These are phyloP conservation scores for Fraxinus americana DNA, from an alignment of 257 asterid genomes.

Conservation along the genomic window DNA sequence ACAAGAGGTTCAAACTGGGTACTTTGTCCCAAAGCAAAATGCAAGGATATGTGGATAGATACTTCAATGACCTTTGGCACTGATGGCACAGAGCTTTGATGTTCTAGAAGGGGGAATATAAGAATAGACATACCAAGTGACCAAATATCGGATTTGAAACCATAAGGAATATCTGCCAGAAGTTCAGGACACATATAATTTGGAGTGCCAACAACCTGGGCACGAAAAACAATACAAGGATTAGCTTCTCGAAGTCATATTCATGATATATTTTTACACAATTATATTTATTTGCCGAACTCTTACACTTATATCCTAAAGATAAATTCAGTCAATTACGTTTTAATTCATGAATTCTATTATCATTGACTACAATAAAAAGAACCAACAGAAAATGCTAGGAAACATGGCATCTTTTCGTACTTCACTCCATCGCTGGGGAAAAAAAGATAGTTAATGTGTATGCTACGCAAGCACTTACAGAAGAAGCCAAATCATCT, in stretches of 20 bases:
- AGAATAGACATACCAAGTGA: slow-evolving; percentile 72
- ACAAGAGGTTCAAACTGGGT: neutral
- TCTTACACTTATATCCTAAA: neutral
- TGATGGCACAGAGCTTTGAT: neutral
- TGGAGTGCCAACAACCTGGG: slow-evolving; percentile 98
- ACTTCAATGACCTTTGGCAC: neutral
- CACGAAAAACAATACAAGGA: slow-evolving; percentile 17
- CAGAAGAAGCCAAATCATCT: slow-evolving; percentile 99
- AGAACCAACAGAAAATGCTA: slow-evolving; percentile 19
- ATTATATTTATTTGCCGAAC: neutral
- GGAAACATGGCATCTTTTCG: neutral
- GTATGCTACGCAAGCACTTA: slow-evolving; percentile 46
- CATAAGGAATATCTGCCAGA: slow-evolving; percentile 96
- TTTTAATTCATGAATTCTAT: too few species aligned
- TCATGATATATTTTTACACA: slow-evolving; percentile 13
- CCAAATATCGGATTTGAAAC: slow-evolving; percentile 98
- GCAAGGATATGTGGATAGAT: neutral
- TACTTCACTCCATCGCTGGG: slow-evolving; percentile 2
- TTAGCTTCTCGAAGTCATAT: slow-evolving; percentile 13
- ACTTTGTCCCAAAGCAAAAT: neutral
- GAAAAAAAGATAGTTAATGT: slow-evolving; percentile 6
- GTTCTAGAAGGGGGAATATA: neutral
- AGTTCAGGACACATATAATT: slow-evolving; percentile 99
- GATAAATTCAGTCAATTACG: neutral
- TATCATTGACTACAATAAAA: slow-evolving; percentile 11